Base-by-base conservation (phyloP, 202 grass and related monocot genomes). In the Saccharum hybrid region DNA sequence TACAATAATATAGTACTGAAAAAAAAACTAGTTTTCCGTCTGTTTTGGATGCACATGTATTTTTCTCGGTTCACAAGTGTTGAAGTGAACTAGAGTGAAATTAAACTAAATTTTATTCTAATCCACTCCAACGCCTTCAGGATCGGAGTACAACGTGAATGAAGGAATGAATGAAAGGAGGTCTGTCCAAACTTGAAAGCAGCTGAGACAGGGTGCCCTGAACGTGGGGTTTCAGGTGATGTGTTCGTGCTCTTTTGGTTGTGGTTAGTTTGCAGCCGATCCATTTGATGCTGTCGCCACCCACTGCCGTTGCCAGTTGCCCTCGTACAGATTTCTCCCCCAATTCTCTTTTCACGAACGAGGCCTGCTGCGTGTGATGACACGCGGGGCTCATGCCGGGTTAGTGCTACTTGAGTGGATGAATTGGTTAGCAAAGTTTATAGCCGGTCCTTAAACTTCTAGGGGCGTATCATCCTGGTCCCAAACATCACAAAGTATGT, bases 361-460 rank as follows among this genome's bases (percentile, higher is more conserved):
- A 48, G 8, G 19, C 18, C 0, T 28, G 28, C 28, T 23, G 8
- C 14, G 18, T 65, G 42, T 3, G 31, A 30, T 54, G 62, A 74
- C 19, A 19, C 10, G 18, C 26, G 31, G 26, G 21, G 22, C 18
- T 38, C 5, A 23, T 67, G 31, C 18, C 19, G 10, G 19, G 8
- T 42, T 77, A 77, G 85, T 77, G 71, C 63, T 62, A 23, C 4
- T 28, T 82, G 1, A 63, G 63, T 87, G 79, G 72, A 51, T 21
- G 48, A 6, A 42, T 71, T 71, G 51, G 15, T 23, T 76, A 40
- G 64, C 46, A 49, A 13, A 33, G 31, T 33, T 33, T 3, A 33
- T 3, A 3, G 31, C 3, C 1, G 31, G 31, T 33, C 31, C 31
- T 33, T 3, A 33, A 33, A 33, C 31, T 33, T 33, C 1, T 33